Conservation (phyloP, 495 filamentous ascomycete species). For the Aspergillus bridgeri region DNA sequence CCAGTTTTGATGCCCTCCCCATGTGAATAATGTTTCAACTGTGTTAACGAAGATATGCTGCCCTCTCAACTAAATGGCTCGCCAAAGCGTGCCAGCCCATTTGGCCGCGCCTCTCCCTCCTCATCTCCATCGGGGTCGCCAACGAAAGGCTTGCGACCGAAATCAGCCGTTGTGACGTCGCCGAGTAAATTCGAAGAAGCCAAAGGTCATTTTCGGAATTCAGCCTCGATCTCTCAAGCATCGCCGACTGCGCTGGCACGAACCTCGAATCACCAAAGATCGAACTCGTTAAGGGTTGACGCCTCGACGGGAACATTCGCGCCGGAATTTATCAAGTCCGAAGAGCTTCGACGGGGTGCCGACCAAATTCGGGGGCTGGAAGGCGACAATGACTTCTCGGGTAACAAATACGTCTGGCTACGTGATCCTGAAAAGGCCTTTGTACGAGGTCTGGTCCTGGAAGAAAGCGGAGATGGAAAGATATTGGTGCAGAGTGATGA, state of each 20-base stretch:
- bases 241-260: slow-evolving; percentile 26
- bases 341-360: slow-evolving; percentile 61
- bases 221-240: slow-evolving; percentile 49
- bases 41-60: slow-evolving; percentile 36
- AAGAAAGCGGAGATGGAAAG: slow-evolving; percentile 64
- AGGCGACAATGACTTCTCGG: slow-evolving; percentile 96
- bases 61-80: slow-evolving; percentile 45
- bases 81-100: slow-evolving; percentile 72
- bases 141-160: slow-evolving; percentile 54
- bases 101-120: slow-evolving; percentile 59
- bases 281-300: slow-evolving; percentile 57
- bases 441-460: slow-evolving; percentile 84
- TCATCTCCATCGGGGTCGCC: slow-evolving; percentile 54
- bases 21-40: slow-evolving; percentile 34
- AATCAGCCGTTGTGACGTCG: slow-evolving; percentile 66
- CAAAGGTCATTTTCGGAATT: slow-evolving; percentile 53
- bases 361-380: slow-evolving; percentile 77
- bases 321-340: slow-evolving; percentile 88
- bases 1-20: slow-evolving; percentile 13
- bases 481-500: slow-evolving; percentile 91
- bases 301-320: slow-evolving; percentile 77
- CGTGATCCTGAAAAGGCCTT: slow-evolving; percentile 84
- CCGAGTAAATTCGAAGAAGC: slow-evolving; percentile 38
- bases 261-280: slow-evolving; percentile 42
- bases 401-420: slow-evolving; percentile 98